Evolutionary conservation across 176 grass and related monocot species (phyloP), one percentile per base, ranked within the genome.

Genomic region (Olyra latifolia): DNA sequence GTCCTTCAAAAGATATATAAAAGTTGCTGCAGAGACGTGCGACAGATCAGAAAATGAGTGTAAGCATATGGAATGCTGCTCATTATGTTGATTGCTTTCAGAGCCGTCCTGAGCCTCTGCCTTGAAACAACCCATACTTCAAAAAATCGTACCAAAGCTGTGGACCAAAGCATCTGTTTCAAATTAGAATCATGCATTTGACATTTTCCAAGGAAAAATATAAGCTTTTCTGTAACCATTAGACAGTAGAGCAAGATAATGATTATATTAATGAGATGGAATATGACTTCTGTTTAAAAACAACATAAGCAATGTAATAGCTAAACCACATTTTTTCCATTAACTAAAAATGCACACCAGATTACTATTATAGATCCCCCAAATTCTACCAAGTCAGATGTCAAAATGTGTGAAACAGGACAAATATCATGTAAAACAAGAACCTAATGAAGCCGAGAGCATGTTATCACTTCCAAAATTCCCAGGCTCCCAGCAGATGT

Each of bases 11-110:
- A 98, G 90, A 82, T 87, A 94, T 30, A 98, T 68, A 85, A 94
- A 98, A 45, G 86, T 83, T 39, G 83, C 85, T 42, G 95, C 87
- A 24, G 89, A 90, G 52, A 94, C 82, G 25, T 89, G 92, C 14
- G 92, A 92, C 77, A 98, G 56, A 50, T 98, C 89, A 29, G 95
- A 89, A 88, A 98, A 98, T 20, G 83, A 69, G 86, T 98, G 95
- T 50, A 98, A 77, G 71, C 87, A 88, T 69, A 94, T 89, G 38
- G 85, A 82, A n/a, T 12, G 10, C 63, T 84, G 46, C 25, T 80
- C 80, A 75, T 66, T 71, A 4, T 62, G 48, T 30, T 68, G 76
- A 70, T 76, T 80, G 45, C 19, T 56, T 80, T 80, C 76, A 76
- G 10, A 48, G 10, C 35, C 76, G 41, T 71, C 87, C 46, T 62